Percentiles rank a stretch among this genome's conserved stretches.
Evolutionary conservation across 2,329 filamentous ascomycete species (phyloP).

Genomic region (Pseudogymnoascus sp.): DNA sequence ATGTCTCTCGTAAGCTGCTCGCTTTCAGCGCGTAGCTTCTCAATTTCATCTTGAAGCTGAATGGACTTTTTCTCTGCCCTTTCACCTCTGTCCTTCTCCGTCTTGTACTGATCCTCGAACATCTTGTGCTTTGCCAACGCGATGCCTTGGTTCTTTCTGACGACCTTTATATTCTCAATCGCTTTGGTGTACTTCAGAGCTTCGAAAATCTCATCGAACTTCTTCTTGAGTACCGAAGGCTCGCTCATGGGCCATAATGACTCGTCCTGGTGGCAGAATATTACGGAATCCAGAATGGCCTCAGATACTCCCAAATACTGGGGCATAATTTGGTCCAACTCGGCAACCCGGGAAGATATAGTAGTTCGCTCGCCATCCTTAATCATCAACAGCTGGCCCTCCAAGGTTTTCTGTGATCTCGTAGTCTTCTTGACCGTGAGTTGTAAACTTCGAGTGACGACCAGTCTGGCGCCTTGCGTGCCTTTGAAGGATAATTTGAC

Average conservation of each 20-base stretch:
- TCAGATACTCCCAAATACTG: slow-evolving; percentile 80
- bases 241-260: slow-evolving; percentile 95
- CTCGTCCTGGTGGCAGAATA: slow-evolving; percentile 98
- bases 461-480: slow-evolving; percentile 69
- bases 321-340: slow-evolving; percentile 77
- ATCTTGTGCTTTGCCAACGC: slow-evolving; percentile 65
- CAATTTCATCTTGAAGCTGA: slow-evolving; percentile 58
- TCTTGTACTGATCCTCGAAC: slow-evolving; percentile 67
- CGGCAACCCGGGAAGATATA: slow-evolving; percentile 69
- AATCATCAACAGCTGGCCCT: slow-evolving; percentile 65
- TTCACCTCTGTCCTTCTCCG: slow-evolving; percentile 77
- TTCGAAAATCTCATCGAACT: slow-evolving; percentile 96
- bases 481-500: slow-evolving; percentile 83
- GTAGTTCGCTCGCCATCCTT: slow-evolving; percentile 72
- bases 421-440: slow-evolving; percentile 77
- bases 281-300: slow-evolving; percentile 86
- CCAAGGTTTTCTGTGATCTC: slow-evolving; percentile 72
- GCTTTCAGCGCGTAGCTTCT: slow-evolving; percentile 49
- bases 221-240: slow-evolving; percentile 76
- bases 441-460: slow-evolving; percentile 75
- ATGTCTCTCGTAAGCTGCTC: slow-evolving; percentile 51
- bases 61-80: slow-evolving; percentile 57
- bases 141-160: slow-evolving; percentile 75
- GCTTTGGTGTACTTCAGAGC: slow-evolving; percentile 95
- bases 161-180: slow-evolving; percentile 84